Conservation (phyloP, 805 yeast genomes). For the Teunomyces funiuensis region DNA sequence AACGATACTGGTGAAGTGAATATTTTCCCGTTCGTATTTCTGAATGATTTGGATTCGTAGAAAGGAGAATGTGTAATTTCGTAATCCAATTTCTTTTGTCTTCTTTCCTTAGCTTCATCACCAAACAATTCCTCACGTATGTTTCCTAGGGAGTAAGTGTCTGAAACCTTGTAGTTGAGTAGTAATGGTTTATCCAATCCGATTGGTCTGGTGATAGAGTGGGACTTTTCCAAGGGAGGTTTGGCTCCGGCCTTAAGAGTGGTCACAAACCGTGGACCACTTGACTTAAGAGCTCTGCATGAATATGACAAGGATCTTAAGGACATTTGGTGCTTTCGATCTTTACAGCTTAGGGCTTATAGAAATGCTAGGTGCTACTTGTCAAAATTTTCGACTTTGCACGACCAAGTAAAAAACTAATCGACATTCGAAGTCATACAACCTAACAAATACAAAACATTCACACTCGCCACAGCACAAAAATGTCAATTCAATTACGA, state of each 20-base stretch:
- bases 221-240: constrained; percentile 36
- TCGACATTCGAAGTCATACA: constrained; percentile 1
- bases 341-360: background rate
- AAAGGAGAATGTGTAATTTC: constrained; percentile 45
- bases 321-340: background rate
- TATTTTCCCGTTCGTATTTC: constrained; percentile 80
- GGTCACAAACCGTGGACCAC: constrained; percentile 33
- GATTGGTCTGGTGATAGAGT: constrained; percentile 34
- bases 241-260: constrained; percentile 39
- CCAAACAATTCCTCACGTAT: constrained; percentile 29
- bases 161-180: constrained; percentile 22
- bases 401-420: constrained; percentile 4
- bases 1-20: constrained; percentile 80
- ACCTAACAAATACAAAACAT: constrained; percentile 7
- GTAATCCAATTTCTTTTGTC: constrained; percentile 41
- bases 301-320: constrained; percentile 3
- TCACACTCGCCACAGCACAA: constrained; percentile 1
- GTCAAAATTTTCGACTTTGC: background rate
- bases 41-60: constrained; percentile 46
- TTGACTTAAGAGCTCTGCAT: constrained; percentile 8
- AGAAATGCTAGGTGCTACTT: background rate
- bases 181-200: constrained; percentile 35
- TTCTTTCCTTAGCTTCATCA: constrained; percentile 34
- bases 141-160: constrained; percentile 16
- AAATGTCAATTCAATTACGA: constrained; percentile 60